phyloP scores from a whole-genome alignment of 1,284 basidiomycete species.

The Tilletiopsis washingtonensis region DNA sequence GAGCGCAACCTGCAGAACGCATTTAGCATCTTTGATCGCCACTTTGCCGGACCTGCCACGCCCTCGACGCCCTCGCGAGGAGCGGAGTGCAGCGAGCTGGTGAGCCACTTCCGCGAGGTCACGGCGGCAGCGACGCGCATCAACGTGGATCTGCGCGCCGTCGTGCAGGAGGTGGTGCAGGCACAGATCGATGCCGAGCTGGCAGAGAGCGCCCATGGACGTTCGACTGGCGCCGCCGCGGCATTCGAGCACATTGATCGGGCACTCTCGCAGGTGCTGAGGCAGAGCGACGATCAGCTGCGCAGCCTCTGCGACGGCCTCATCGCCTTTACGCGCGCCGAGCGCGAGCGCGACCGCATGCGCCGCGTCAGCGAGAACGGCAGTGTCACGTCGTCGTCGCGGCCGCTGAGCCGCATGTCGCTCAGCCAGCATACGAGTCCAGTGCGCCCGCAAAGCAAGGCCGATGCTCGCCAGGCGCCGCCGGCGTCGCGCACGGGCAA shows the following conservation, averaged over 20 bases:
- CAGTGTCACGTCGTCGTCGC: no score
- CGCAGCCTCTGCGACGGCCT: slow-evolving; percentile 32
- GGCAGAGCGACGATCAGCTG: slow-evolving; percentile 37
- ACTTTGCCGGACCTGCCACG: slow-evolving; percentile 7
- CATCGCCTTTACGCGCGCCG: slow-evolving; percentile 20
- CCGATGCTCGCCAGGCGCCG: no score
- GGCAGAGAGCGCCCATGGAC: slow-evolving; percentile 1
- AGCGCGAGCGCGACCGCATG: slow-evolving; percentile 14
- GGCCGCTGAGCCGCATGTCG: no score
- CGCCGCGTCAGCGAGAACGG: slow-evolving; percentile 1
- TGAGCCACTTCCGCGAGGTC: slow-evolving; percentile 18
- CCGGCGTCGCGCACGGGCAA: no score
- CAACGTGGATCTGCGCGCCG: slow-evolving; percentile 23
- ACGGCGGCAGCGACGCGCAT: slow-evolving; percentile 19
- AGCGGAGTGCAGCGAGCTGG: slow-evolving; percentile 15
- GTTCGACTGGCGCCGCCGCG: background rate
- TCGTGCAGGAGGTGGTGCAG: slow-evolving; percentile 10
- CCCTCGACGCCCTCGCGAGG: background rate
- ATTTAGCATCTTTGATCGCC: slow-evolving; percentile 19
- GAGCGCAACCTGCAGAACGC: slow-evolving; percentile 21
- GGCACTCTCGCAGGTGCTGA: slow-evolving; percentile 17
- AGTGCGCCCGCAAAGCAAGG: no score
- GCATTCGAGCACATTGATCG: slow-evolving; percentile 16
- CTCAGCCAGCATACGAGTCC: no score
- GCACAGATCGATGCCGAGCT: slow-evolving; percentile 26